Base-by-base conservation (phyloP, 106 monocot species). In the Phalaenopsis equestris region DNA sequence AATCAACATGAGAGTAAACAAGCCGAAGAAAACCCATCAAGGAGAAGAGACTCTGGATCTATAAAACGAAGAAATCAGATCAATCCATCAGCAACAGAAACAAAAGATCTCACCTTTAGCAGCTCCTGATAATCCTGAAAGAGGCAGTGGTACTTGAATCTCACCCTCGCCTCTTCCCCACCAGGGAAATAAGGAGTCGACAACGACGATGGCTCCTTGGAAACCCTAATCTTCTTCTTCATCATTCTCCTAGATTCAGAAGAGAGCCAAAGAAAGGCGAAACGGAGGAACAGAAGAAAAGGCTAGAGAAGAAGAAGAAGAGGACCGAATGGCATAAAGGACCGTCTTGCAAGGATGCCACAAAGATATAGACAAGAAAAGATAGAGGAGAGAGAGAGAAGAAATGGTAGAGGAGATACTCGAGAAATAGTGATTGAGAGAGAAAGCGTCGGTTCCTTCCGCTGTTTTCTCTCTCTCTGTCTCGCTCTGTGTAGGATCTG, bases 71-170 rank as follows among this genome's bases (percentile, higher is more conserved):
- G 72, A 41, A 14, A 72, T 72, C 39, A 41, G 38, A 72, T 72
- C 39, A 72, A 41, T 15, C 36, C 36, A 72, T 41, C 36, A 41
- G 41, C 12, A 72, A 15, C 39, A 41, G 41, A 72, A 39, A 72
- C 11, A 36, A 72, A 68, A 68, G 47, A 48, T 68, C 80, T 70
- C 24, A 80, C 80, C 80, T 36, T 72, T 14, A 80, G 47, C 48
- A 80, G 18, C 37, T 80, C 80, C 24, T 70, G n/a, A 46, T 72
- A 80, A 52, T 80, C 80, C 46, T 70, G 80, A 49, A 68, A 24
- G 48, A 80, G 48, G 7, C 11, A 42, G n/a, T 80, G 47, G 47
- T 80, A 49, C 80, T 80, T 80, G 80, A 80, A 48, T 68, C 80
- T 67, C 18, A 48, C 68, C 49, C 47, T 70, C 1, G 68, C 70